Evolutionary conservation across 257 asterid genomes (phyloP).

Genomic region (Nicotiana undulata): DNA sequence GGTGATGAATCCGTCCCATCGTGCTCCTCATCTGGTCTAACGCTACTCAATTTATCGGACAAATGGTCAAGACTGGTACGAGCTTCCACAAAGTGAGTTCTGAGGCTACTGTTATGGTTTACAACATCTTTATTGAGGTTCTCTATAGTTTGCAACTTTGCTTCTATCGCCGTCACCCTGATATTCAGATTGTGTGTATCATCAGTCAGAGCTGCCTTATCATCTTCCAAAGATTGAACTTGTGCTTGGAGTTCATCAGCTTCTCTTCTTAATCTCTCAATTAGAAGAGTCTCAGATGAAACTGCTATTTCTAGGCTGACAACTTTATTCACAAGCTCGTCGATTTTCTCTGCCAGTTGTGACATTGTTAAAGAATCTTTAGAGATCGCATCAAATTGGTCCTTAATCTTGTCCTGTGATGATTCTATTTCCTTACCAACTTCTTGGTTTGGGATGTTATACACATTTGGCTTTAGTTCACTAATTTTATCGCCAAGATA

Average conservation of each 20-base stretch:
- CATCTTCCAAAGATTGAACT: conserved; percentile 47
- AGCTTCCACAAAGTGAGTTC: conserved; percentile 46
- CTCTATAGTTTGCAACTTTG: conserved; percentile 38
- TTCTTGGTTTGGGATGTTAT: conserved; percentile 2
- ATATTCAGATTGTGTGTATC: conserved; percentile 33
- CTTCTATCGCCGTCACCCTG: conserved; percentile 63
- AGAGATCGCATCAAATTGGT: conserved; percentile 19
- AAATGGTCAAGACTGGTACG: conserved; percentile 44
- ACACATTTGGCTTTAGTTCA: conserved; percentile 11
- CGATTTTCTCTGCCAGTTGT: conserved; percentile 50
- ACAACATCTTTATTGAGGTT: conserved; percentile 49
- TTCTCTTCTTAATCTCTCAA: conserved; percentile 42
- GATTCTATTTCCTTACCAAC: conserved; percentile 13
- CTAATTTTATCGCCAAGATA: conserved; percentile 15
- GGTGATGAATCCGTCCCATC: conserved; percentile 17
- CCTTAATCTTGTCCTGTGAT: conserved; percentile 16
- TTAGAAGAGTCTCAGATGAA: conserved; percentile 47
- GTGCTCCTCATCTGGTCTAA: conserved; percentile 56
- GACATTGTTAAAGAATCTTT: conserved; percentile 34
- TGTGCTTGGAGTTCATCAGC: conserved; percentile 42
- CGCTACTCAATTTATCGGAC: conserved; percentile 42
- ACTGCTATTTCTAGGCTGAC: conserved; percentile 46
- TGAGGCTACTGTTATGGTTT: conserved; percentile 44
- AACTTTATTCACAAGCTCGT: conserved; percentile 45
- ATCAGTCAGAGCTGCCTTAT: conserved; percentile 31